Evolutionary conservation across 176 grass and related monocot genomes (phyloP).

Genomic region (Cymbopogon citratus): DNA sequence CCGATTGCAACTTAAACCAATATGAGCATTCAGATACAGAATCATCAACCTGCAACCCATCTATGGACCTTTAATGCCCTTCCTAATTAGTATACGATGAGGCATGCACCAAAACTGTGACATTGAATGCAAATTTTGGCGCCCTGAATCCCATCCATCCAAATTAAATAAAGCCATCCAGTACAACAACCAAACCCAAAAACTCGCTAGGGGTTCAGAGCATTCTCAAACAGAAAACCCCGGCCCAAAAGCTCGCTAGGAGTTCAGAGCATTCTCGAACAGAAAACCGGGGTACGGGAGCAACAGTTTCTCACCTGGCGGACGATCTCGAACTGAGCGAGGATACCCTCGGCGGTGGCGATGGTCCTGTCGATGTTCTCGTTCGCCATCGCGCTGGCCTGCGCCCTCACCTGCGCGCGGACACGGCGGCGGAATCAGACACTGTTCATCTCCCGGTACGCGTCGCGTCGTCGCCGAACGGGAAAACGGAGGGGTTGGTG

Average conservation of each 20-base stretch:
- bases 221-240: neutral
- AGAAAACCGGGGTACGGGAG: neutral
- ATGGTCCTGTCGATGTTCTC: slow-evolving; percentile 72
- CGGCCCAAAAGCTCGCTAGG: neutral
- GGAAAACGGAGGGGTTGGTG: neutral
- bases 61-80: neutral
- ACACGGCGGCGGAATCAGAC: neutral
- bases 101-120: neutral
- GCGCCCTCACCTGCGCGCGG: slow-evolving; percentile 60
- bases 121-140: neutral
- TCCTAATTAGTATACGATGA: neutral
- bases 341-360: slow-evolving; percentile 48
- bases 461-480: neutral
- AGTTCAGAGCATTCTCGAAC: neutral
- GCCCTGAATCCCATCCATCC: neutral
- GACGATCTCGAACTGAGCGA: slow-evolving; percentile 46
- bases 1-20: neutral
- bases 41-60: neutral
- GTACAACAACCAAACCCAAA: neutral
- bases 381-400: slow-evolving; percentile 55
- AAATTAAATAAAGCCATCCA: neutral
- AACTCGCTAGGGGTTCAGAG: neutral
- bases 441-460: neutral
- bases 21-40: neutral
- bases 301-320: slow-evolving; percentile 41